Conservation (phyloP, 2,329 filamentous ascomycete species). For the Diplodia sapinea region DNA sequence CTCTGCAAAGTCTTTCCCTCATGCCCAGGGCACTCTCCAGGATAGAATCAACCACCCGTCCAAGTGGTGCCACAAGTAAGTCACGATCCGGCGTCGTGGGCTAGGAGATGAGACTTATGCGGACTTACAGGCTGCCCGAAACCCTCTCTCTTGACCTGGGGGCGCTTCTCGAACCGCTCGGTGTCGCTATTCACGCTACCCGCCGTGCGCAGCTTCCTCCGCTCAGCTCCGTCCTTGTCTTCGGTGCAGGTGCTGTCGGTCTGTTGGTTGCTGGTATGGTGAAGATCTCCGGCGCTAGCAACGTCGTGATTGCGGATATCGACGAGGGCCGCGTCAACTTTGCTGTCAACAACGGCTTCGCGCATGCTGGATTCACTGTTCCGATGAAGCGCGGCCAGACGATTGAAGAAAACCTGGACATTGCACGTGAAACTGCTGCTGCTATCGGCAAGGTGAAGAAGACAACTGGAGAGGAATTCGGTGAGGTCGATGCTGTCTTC, state of each 20-base stretch:
- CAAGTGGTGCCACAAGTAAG: conserved; percentile 61
- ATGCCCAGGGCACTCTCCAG: conserved; percentile 69
- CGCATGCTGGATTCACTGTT: conserved; percentile 53
- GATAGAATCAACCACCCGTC: conserved; percentile 67
- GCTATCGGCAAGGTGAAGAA: conserved; percentile 48
- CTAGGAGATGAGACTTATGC: not conserved
- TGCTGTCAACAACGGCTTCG: conserved; percentile 58
- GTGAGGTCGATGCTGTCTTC: conserved; percentile 72
- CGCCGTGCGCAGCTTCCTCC: conserved; percentile 58
- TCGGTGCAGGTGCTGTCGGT: conserved; percentile 67
- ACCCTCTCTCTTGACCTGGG: conserved; percentile 61
- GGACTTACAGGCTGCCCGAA: conserved; percentile 53
- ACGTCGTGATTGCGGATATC: conserved; percentile 66
- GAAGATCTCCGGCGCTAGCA: conserved; percentile 59
- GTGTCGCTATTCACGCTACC: conserved; percentile 66
- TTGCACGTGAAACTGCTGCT: conserved; percentile 58
- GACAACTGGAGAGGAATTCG: conserved; percentile 43
- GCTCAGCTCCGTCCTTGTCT: conserved; percentile 60
- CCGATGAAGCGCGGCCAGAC: conserved; percentile 54
- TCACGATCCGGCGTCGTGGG: not conserved
- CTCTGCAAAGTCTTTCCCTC: conserved; percentile 65
- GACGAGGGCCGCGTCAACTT: conserved; percentile 63
- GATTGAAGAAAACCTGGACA: conserved; percentile 60
- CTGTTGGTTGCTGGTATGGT: conserved; percentile 64
- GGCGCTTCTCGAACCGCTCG: conserved; percentile 65